A percentile compares a stretch with the other conserved stretches of the same genome.
phyloP scores from a whole-genome alignment of 2,329 filamentous ascomycete genomes.

The Zelopaecilomyces penicillatus region DNA sequence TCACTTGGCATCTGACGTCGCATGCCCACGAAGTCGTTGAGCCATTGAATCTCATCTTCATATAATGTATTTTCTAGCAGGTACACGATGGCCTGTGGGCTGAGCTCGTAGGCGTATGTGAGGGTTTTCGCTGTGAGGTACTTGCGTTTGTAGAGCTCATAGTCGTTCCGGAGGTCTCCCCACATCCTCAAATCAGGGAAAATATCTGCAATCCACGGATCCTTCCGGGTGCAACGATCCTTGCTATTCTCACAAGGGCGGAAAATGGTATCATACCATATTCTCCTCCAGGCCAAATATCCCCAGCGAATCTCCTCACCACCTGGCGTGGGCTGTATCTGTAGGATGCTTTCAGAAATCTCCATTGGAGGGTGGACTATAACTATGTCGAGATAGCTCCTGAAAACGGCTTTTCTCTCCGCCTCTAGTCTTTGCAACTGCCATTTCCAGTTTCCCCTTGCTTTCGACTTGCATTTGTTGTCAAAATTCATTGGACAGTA shows the following conservation, averaged over 20 bases:
- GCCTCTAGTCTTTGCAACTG: neutral
- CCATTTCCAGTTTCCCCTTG: neutral
- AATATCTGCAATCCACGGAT: too few relatives aligned
- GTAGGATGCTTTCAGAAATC: conserved; percentile 2
- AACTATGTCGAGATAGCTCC: neutral
- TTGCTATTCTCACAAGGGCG: neutral
- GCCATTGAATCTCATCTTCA: conserved; percentile 9
- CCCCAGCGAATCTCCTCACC: conserved; percentile 9
- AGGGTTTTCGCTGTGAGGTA: conserved; percentile 7
- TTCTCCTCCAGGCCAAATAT: conserved; percentile 12
- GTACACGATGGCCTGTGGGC: conserved; percentile 1
- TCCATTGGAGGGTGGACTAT: neutral
- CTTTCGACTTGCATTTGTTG: neutral
- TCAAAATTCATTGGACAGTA: neutral
- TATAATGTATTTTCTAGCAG: conserved; percentile 5
- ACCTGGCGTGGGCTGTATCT: neutral
- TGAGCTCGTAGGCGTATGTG: conserved; percentile 10
- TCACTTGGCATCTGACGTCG: conserved; percentile 1
- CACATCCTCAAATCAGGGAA: conserved; percentile 9
- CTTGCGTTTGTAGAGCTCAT: conserved; percentile 4
- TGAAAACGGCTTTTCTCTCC: neutral
- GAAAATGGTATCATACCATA: conserved; percentile 11
- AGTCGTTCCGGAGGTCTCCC: conserved; percentile 12
- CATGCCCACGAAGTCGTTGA: conserved; percentile 14
- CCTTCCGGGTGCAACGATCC: too few relatives aligned